A percentile compares a stretch with the other conserved stretches of the same genome.
These are phyloP conservation scores for Pseudocercospora fuligena DNA, from an alignment of 2,329 filamentous ascomycete species.

Conservation along the genomic window DNA sequence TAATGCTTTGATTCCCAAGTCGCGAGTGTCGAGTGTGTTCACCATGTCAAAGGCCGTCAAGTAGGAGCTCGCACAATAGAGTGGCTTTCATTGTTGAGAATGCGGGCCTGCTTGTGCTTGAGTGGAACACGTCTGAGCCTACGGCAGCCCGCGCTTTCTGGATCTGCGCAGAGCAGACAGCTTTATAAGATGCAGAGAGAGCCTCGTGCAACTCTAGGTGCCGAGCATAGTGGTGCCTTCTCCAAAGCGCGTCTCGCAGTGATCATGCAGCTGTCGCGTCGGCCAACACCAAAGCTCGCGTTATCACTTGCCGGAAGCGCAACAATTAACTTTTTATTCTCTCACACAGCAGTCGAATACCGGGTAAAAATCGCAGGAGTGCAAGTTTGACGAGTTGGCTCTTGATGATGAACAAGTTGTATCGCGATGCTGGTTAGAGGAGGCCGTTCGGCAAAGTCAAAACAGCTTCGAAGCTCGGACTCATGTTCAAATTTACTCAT, in stretches of 20 bases:
- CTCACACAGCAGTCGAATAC: no score
- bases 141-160: neutral
- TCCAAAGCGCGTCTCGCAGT: neutral
- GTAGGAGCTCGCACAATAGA: neutral
- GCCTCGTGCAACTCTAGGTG: neutral
- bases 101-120: neutral
- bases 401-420: neutral
- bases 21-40: neutral
- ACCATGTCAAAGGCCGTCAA: conserved; percentile 3
- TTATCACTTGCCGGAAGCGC: neutral
- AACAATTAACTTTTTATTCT: no score
- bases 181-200: no score
- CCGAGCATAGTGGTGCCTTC: neutral
- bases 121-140: neutral
- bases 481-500: neutral
- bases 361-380: no score
- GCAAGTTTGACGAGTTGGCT: no score
- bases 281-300: neutral
- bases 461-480: neutral
- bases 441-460: neutral
- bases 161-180: no score
- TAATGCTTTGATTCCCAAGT: conserved; percentile 9
- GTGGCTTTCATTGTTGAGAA: neutral
- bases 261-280: neutral
- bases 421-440: neutral